Evolutionary conservation across 495 filamentous ascomycete species (phyloP), one percentile per base, ranked within the genome.

Genomic region (Aspergillus baeticus): DNA sequence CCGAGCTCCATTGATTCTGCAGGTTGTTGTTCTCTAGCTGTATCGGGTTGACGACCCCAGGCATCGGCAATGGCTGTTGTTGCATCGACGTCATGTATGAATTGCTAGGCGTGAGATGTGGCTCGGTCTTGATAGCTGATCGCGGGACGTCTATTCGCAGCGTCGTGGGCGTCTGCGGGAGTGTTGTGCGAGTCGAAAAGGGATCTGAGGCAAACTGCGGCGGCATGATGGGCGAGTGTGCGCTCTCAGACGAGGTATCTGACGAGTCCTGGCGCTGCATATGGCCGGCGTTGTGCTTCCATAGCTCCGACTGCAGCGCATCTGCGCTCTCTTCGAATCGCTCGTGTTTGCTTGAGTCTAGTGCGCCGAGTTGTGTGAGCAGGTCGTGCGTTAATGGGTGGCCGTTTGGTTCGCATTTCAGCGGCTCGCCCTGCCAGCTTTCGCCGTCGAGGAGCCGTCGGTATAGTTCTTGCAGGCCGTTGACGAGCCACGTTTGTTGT

Each of bases 321-420:
- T 77, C 72, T 44, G 75, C 70, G 63, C 81, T 77, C 36, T 86
- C 84, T 58, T 87, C 84, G 55, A 86, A 86, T 5, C 65, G 73
- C 47, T 84, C 83, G 58, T 77, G 69, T 42, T 80, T 78, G 62
- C 63, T 54, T 18, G 74, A 63, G 38, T 79, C 77, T 22, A 87
- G 69, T 2, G 82, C 77, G 34, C 82, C 82, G 4, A 88, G 74
- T 17, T 80, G 71, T 20, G 81, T 81, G 8, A 88, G 74, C 8
- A 88, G 77, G 57, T 88, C 84, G 69, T 88, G 85, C 1, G 83
- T 88, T 22, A 85, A 79, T 5, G 85, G 85, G 57, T 84, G 78
- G 5, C 85, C 85, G 45, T 77, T 80, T 18, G 73, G 53, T 47
- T 79, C 75, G 57, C 74, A 73, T 59, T 77, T 72, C 59, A 87